Conservation (phyloP, 2,329 filamentous ascomycete genomes). For the Aspergillus ochraceus region DNA sequence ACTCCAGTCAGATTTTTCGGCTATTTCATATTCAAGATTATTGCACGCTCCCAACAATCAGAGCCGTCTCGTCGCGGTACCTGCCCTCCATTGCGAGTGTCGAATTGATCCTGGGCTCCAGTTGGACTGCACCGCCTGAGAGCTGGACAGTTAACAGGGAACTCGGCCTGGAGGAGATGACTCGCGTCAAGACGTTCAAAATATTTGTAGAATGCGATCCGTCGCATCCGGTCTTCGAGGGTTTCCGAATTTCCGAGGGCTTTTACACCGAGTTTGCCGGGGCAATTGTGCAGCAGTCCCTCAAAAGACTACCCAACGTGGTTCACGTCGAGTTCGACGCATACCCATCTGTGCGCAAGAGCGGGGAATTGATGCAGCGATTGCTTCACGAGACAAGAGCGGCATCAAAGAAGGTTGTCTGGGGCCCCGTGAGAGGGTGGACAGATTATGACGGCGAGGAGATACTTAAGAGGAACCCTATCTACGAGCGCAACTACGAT, state of each 20-base stretch:
- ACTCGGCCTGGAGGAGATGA: slow-evolving; percentile 52
- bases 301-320: slow-evolving; percentile 51
- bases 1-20: slow-evolving; percentile 53
- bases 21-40: slow-evolving; percentile 55
- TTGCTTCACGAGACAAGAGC: slow-evolving; percentile 40
- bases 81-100: slow-evolving; percentile 52
- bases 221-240: slow-evolving; percentile 54
- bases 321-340: slow-evolving; percentile 58
- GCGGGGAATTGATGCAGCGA: slow-evolving; percentile 53
- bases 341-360: slow-evolving; percentile 53
- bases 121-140: slow-evolving; percentile 58
- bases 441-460: slow-evolving; percentile 31
- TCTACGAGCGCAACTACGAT: slow-evolving; percentile 13
- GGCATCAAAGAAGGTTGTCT: slow-evolving; percentile 36
- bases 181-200: slow-evolving; percentile 49
- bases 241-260: slow-evolving; percentile 56
- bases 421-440: slow-evolving; percentile 43
- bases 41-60: slow-evolving; percentile 44
- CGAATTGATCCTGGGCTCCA: slow-evolving; percentile 59
- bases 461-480: slow-evolving; percentile 6
- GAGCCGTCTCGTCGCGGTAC: slow-evolving; percentile 53
- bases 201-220: slow-evolving; percentile 61
- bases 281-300: slow-evolving; percentile 49
- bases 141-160: slow-evolving; percentile 53
- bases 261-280: slow-evolving; percentile 60